Conservation (phyloP, 176 grass and related monocot species). For the Aegilops longissima region DNA sequence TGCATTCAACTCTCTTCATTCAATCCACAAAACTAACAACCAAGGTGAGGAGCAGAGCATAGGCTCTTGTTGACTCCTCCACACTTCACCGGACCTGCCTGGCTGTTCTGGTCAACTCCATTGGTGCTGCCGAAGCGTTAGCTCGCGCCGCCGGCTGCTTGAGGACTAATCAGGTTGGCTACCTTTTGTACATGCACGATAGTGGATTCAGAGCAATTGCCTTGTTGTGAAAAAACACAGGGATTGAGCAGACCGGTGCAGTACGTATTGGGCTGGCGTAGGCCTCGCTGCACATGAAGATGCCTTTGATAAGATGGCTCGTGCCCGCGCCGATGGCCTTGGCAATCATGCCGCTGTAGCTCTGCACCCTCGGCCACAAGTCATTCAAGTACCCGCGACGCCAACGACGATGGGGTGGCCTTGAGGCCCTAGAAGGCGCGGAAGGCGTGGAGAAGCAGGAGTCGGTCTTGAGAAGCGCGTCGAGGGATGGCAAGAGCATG, state of each 20-base stretch:
- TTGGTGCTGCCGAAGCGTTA: too few relatives aligned
- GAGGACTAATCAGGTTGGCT: too few relatives aligned
- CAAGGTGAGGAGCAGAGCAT: too few relatives aligned
- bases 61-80: too few relatives aligned
- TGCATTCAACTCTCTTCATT: too few relatives aligned
- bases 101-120: too few relatives aligned
- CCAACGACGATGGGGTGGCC: background rate
- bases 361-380: slow-evolving; percentile 61
- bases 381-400: slow-evolving; percentile 68
- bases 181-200: too few relatives aligned
- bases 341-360: slow-evolving; percentile 68
- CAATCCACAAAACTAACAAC: too few relatives aligned
- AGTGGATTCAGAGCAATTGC: too few relatives aligned
- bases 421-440: slow-evolving; percentile 2
- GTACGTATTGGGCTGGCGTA: slow-evolving; percentile 56
- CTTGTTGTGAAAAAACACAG: too few relatives aligned
- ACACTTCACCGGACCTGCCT: too few relatives aligned
- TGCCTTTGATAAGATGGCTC: slow-evolving; percentile 70
- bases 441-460: slow-evolving; percentile 64
- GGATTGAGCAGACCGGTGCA: background rate
- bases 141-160: too few relatives aligned
- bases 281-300: slow-evolving; percentile 81
- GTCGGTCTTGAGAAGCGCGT: slow-evolving; percentile 57
- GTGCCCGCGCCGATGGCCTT: slow-evolving; percentile 66
- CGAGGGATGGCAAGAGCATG: slow-evolving; percentile 48